A percentile compares a stretch with the other conserved stretches of the same genome.
phyloP scores from a whole-genome alignment of 257 asterid species.

The Coffea canephora region DNA sequence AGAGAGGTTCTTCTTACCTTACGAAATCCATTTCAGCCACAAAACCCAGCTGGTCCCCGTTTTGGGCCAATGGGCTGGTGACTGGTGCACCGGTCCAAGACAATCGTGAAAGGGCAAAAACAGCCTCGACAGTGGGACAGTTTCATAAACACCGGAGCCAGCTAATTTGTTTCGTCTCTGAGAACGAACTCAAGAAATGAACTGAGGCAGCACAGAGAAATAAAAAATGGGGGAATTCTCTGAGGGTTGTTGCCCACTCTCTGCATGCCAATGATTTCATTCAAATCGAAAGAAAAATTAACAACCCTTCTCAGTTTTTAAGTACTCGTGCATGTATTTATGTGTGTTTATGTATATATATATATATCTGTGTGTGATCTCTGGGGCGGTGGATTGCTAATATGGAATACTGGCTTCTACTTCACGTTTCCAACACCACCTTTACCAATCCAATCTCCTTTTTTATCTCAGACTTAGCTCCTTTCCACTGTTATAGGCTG shows the following conservation, averaged over 20 bases:
- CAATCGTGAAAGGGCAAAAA: no score
- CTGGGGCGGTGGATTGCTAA: no score
- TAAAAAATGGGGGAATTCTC: not conserved
- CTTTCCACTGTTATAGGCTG: not conserved
- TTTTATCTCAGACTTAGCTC: no score
- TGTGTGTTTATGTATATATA: not conserved
- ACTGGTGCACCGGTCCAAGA: no score
- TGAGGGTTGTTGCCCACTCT: slow-evolving; percentile 14
- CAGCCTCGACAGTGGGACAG: no score
- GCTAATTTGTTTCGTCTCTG: no score
- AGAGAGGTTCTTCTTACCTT: no score
- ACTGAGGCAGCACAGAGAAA: slow-evolving; percentile 9
- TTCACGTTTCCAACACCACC: not conserved
- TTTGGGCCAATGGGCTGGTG: no score
- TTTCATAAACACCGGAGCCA: not conserved
- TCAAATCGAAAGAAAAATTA: not conserved
- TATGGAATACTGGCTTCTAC: not conserved
- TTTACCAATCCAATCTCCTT: not conserved
- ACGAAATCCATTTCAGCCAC: no score
- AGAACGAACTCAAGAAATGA: slow-evolving; percentile 8
- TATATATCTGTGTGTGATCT: not conserved
- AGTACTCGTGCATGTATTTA: not conserved
- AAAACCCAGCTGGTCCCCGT: no score
- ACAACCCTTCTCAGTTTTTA: slow-evolving; percentile 1
- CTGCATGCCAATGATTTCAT: slow-evolving; percentile 17